These are phyloP conservation scores for Tolypocladium cylindrosporum DNA, from an alignment of 2,329 filamentous ascomycete genomes.

Conservation along the genomic window DNA sequence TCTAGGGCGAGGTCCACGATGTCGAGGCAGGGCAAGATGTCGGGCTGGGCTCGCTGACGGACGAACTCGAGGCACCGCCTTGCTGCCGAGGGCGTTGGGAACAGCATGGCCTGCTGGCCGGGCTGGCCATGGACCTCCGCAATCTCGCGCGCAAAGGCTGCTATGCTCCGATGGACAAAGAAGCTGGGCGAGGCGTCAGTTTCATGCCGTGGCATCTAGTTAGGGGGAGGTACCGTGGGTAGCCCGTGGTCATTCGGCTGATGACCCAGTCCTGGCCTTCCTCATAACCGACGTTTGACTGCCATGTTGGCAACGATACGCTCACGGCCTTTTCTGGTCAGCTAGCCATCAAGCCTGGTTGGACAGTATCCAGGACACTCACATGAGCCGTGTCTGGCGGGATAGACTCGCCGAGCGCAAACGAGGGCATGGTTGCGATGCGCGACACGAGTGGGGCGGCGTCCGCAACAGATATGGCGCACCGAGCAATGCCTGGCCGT, in stretches of 20 bases:
- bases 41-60: conserved; percentile 42
- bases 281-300: conserved; percentile 83
- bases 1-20: conserved; percentile 56
- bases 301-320: conserved; percentile 91
- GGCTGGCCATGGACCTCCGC: conserved; percentile 50
- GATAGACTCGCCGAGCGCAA: conserved; percentile 59
- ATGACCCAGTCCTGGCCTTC: conserved; percentile 86
- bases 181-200: conserved; percentile 51
- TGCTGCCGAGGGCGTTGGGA: conserved; percentile 65
- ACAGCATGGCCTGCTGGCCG: conserved; percentile 66
- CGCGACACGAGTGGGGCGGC: conserved; percentile 1
- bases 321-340: conserved; percentile 64
- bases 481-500: neutral
- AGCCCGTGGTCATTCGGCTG: conserved; percentile 76
- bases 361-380: conserved; percentile 22
- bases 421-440: conserved; percentile 29
- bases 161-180: conserved; percentile 80
- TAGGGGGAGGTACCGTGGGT: conserved; percentile 56
- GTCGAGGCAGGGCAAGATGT: conserved; percentile 36
- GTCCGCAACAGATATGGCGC: neutral
- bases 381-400: conserved; percentile 72
- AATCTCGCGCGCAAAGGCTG: conserved; percentile 61
- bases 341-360: neutral
- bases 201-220: neutral
- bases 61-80: conserved; percentile 68